A percentile compares a stretch with the other conserved stretches of the same genome.
Conservation (phyloP, 176 grass and related monocot species). For the Carex kokanica region DNA sequence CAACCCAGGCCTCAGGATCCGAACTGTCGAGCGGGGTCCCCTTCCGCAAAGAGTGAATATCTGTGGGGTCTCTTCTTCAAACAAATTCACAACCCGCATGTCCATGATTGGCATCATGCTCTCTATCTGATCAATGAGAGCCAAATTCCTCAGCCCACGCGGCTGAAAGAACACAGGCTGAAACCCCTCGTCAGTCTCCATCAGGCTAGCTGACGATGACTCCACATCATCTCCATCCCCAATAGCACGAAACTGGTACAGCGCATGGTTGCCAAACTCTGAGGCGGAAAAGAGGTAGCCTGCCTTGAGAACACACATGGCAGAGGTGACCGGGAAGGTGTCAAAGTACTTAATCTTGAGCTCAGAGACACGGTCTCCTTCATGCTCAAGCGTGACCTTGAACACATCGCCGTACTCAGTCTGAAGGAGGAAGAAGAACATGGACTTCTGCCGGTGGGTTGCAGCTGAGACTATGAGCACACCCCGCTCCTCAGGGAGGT, state of each 20-base stretch:
- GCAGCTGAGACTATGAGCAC: constrained; percentile 94
- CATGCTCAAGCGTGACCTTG: constrained; percentile 75
- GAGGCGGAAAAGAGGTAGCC: constrained; percentile 85
- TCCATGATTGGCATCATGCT: constrained; percentile 98
- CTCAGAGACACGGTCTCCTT: constrained; percentile 58
- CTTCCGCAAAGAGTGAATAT: constrained; percentile 78
- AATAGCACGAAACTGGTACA: constrained; percentile 93
- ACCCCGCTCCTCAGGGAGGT: constrained; percentile 85
- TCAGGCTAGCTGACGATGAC: constrained; percentile 79
- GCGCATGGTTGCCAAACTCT: constrained; percentile 81
- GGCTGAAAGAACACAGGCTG: constrained; percentile 94
- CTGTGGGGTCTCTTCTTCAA: constrained; percentile 97
- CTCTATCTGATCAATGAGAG: constrained; percentile 61
- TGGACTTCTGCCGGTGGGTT: constrained; percentile 77
- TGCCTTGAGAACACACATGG: constrained; percentile 66
- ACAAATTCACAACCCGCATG: constrained; percentile 82
- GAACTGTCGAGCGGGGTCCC: constrained; percentile 69
- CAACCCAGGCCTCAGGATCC: constrained; percentile 89
- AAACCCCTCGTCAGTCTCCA: constrained; percentile 97
- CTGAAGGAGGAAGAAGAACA: constrained; percentile 94
- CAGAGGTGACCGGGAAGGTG: constrained; percentile 79
- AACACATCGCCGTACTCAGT: constrained; percentile 92
- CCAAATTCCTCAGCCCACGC: constrained; percentile 75
- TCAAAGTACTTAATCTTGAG: constrained; percentile 99
- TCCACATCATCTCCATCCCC: constrained; percentile 84